phyloP scores from a whole-genome alignment of 768 basidiomycete species.

The Hydnum rufescens region DNA sequence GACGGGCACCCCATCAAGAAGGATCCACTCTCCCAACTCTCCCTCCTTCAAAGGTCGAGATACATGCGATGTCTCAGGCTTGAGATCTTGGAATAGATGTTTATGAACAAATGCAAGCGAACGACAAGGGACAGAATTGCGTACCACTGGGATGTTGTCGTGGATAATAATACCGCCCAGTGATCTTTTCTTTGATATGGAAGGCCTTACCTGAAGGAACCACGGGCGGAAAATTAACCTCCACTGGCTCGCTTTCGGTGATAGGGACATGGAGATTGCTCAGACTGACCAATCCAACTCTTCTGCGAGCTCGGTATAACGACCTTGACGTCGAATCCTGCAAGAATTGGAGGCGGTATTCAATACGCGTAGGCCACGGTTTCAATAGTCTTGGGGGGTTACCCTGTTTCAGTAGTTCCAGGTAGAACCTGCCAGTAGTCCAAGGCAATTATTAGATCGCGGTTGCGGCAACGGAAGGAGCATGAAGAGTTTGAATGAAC shows the following conservation, averaged over 20 bases:
- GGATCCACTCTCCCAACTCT: constrained; percentile 80
- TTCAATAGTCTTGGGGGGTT: constrained; percentile 7
- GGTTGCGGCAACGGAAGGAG: neutral
- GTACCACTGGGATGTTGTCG: constrained; percentile 26
- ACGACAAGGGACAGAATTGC: neutral
- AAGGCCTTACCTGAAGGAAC: constrained; percentile 51
- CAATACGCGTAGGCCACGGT: neutral
- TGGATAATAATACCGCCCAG: constrained; percentile 63
- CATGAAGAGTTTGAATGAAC: neutral
- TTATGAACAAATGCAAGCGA: neutral
- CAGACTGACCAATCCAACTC: constrained; percentile 59
- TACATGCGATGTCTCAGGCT: constrained; percentile 41
- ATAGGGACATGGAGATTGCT: neutral
- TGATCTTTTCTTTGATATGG: constrained; percentile 52
- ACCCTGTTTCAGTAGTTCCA: constrained; percentile 44
- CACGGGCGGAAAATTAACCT: neutral
- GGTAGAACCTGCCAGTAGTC: constrained; percentile 49
- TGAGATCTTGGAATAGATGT: constrained; percentile 25
- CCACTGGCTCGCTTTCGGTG: too few relatives aligned
- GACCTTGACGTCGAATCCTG: constrained; percentile 65
- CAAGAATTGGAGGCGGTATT: neutral
- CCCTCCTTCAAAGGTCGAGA: constrained; percentile 52
- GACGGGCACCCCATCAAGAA: constrained; percentile 70
- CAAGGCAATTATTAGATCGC: constrained; percentile 15
- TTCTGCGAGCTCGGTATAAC: constrained; percentile 66